Evolutionary conservation across 2,329 filamentous ascomycete species (phyloP).

Genomic region (Diaporthe capsici): DNA sequence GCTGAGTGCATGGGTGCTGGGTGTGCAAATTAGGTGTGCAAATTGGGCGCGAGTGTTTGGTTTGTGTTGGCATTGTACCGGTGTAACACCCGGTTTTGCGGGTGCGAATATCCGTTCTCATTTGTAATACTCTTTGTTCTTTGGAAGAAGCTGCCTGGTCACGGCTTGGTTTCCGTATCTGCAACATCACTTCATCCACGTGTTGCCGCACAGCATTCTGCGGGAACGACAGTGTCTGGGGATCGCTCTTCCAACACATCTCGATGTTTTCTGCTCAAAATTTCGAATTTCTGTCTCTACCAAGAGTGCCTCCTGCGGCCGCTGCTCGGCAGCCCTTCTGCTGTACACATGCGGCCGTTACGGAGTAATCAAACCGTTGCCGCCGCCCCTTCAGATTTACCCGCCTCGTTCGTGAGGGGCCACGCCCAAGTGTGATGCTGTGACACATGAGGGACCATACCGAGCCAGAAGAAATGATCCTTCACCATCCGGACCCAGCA

Average conservation of each 20-base stretch:
- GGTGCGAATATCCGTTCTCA: neutral
- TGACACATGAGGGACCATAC: neutral
- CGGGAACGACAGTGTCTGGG: neutral
- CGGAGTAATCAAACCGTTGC: neutral
- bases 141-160: neutral
- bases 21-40: too few relatives aligned
- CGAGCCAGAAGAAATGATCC: neutral
- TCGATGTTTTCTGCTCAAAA: neutral
- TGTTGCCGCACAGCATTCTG: neutral
- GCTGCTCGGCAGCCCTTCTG: neutral
- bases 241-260: neutral
- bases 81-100: too few relatives aligned
- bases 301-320: neutral
- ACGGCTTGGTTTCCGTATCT: neutral
- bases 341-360: neutral
- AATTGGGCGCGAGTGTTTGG: too few relatives aligned
- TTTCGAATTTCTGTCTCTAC: neutral
- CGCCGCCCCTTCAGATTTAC: neutral
- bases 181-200: neutral
- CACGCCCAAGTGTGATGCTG: constrained; percentile 1
- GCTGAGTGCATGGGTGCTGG: too few relatives aligned
- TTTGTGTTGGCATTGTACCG: too few relatives aligned
- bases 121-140: neutral
- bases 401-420: neutral
- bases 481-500: neutral